phyloP scores from a whole-genome alignment of 768 basidiomycete genomes.

The Mycena epipterygia region DNA sequence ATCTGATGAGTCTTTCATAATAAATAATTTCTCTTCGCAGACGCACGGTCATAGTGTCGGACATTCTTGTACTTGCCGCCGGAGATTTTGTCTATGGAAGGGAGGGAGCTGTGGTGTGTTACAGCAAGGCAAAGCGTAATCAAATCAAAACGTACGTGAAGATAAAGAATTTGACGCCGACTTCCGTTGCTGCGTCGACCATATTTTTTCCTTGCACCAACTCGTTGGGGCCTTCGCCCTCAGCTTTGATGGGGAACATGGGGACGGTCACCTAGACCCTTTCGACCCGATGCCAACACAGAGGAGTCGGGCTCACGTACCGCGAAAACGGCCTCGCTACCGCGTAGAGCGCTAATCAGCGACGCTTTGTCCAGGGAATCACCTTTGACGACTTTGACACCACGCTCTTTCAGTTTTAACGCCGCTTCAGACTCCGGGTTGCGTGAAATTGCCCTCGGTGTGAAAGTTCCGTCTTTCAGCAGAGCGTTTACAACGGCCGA shows the following conservation, averaged over 20 bases:
- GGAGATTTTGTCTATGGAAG: background rate
- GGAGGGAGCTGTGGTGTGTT: background rate
- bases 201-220: conserved; percentile 8
- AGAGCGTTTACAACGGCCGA: background rate
- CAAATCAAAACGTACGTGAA: background rate
- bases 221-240: background rate
- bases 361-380: background rate
- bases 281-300: background rate
- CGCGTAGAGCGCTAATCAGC: conserved; percentile 42
- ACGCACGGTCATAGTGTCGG: background rate
- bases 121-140: background rate
- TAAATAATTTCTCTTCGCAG: background rate
- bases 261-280: background rate
- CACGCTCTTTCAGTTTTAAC: conserved; percentile 38
- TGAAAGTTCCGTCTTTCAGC: background rate
- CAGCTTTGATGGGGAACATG: too few relatives aligned
- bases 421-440: conserved; percentile 23
- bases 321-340: conserved; percentile 49
- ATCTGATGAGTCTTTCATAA: background rate
- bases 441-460: background rate
- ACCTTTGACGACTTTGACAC: background rate
- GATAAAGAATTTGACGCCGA: conserved; percentile 14
- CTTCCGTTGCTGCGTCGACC: conserved; percentile 9
- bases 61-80: background rate
- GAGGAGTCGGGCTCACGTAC: conserved; percentile 29